These are phyloP conservation scores for Calocera cornea DNA, from an alignment of 768 basidiomycete genomes.

Conservation along the genomic window DNA sequence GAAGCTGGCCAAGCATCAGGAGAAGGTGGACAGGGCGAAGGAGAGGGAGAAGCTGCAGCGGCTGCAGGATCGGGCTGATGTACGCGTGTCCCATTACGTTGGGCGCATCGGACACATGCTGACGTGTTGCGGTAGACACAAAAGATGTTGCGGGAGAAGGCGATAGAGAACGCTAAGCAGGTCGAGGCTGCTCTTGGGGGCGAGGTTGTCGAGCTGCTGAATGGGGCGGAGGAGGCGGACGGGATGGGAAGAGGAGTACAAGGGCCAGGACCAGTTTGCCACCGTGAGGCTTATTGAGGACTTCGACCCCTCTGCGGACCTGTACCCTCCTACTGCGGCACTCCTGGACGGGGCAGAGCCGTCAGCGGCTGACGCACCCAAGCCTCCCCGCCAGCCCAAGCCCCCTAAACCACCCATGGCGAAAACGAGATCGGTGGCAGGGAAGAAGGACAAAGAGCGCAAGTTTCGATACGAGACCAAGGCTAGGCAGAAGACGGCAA, in stretches of 20 bases:
- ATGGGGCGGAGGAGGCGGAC: slow-evolving; percentile 31
- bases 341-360: neutral
- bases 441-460: neutral
- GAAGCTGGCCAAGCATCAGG: slow-evolving; percentile 72
- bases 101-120: neutral
- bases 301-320: slow-evolving; percentile 52
- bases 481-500: slow-evolving; percentile 46
- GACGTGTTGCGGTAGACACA: slow-evolving; percentile 42
- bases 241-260: slow-evolving; percentile 56
- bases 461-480: slow-evolving; percentile 54
- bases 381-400: neutral
- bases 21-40: slow-evolving; percentile 53
- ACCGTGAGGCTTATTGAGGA: slow-evolving; percentile 88
- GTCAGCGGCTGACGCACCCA: slow-evolving; percentile 7
- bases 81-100: too few species aligned
- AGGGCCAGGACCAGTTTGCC: slow-evolving; percentile 71
- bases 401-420: neutral
- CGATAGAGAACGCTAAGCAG: slow-evolving; percentile 57
- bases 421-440: slow-evolving; percentile 8
- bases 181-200: slow-evolving; percentile 49
- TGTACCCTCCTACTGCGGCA: slow-evolving; percentile 15
- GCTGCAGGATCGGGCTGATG: slow-evolving; percentile 64
- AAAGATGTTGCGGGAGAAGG: slow-evolving; percentile 60
- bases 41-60: slow-evolving; percentile 67
- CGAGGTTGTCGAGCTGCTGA: slow-evolving; percentile 12